Evolutionary conservation across 495 filamentous ascomycete species (phyloP), one percentile per base, ranked within the genome.

Genomic region (Lasiosphaeris hirsuta): DNA sequence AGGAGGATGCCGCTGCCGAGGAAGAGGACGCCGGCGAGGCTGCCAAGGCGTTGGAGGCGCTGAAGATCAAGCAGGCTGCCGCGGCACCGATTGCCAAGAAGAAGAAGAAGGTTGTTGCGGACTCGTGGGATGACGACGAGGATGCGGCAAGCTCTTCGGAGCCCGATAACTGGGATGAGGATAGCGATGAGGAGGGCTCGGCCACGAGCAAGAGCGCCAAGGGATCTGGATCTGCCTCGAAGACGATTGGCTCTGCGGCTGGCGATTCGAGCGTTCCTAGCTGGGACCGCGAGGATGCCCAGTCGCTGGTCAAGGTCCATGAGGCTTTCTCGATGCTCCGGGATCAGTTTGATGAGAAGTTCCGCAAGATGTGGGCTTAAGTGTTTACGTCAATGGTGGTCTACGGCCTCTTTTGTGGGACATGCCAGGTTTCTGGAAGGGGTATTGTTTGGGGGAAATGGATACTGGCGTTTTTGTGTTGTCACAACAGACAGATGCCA

Each of bases 281-380:
- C 41, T 49, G 51, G 54, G 41, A 51, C 19, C 19, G 61, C 1
- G 48, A 58, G 10, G 61, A 67, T 48, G 72, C 74, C 40, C 68
- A 73, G 42, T 78, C 81, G 7, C 64, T 89, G 52, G 65, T 78
- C 60, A 78, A 81, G 54, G 83, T 88, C 7, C 76, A 83, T 18
- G 71, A 69, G 64, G 81, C 77, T 6, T 83, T 90, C 59, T 68
- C 63, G 45, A 67, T 72, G 69, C 65, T 90, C 59, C 78, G 76
- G 59, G 59, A 53, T 33, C 81, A 84, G 60, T 90, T 90, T 66
- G 80, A 89, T 61, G 68, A 68, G 34, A 89, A 87, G 69, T 89
- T 90, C 71, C 78, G 56, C 57, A 79, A 75, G 43, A 88, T 85
- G 38, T 84, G 68, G 67, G 75, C 76, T 36, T 61, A 23, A 57